Evolutionary conservation across 352 stramenopile species (phyloP).

Genomic region (Phytophthora ohioensis): DNA sequence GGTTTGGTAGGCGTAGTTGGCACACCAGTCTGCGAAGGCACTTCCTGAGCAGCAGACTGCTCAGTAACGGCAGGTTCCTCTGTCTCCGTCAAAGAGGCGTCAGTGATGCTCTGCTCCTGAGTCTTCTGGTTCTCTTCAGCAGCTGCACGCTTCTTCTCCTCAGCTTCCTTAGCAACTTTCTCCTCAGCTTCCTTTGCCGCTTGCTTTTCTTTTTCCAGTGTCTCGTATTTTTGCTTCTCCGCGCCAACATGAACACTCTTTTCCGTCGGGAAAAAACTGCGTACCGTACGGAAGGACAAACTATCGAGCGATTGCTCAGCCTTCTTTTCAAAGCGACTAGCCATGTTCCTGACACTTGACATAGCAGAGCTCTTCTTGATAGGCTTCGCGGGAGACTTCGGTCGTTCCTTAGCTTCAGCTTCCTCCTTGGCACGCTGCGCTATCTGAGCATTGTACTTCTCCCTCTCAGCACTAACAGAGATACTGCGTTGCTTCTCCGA

Average conservation of each 20-base stretch:
- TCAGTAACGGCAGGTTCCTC: conserved; percentile 8
- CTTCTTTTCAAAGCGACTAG: conserved; percentile 56
- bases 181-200: conserved; percentile 38
- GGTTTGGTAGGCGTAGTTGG: conserved; percentile 23
- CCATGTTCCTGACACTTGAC: conserved; percentile 56
- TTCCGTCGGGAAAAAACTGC: conserved; percentile 61
- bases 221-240: conserved; percentile 65
- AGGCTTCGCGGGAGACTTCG: conserved; percentile 22
- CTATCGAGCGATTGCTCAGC: conserved; percentile 55
- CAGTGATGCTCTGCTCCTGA: conserved; percentile 10
- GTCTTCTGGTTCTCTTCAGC: background rate
- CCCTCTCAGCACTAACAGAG: conserved; percentile 40
- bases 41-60: conserved; percentile 8
- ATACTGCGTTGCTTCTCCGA: conserved; percentile 49
- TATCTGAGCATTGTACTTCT: conserved; percentile 45
- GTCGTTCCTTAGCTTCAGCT: conserved; percentile 28
- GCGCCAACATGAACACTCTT: conserved; percentile 56
- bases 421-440: conserved; percentile 33
- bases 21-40: background rate
- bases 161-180: conserved; percentile 32
- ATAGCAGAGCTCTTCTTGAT: conserved; percentile 35
- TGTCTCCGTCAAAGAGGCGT: background rate
- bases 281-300: conserved; percentile 60
- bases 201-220: conserved; percentile 55
- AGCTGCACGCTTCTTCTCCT: conserved; percentile 25